Evolutionary conservation across 768 basidiomycete species (phyloP), one percentile per base, ranked within the genome.

Genomic region (Mycena haematopus): DNA sequence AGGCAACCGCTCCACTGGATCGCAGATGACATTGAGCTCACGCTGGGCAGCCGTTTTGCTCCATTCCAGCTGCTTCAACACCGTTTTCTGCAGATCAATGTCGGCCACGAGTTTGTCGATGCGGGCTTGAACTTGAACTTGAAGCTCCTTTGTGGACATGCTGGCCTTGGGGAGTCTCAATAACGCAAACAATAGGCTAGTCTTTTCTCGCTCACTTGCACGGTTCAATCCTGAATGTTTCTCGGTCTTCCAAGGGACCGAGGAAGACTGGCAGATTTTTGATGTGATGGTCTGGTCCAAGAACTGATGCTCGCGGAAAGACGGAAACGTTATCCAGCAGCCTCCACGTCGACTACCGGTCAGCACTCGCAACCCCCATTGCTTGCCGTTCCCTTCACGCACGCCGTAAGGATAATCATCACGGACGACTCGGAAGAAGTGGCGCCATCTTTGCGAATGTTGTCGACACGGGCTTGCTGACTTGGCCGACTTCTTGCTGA

Each of bases 371-470:
- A n/a, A n/a, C n/a, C n/a, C n/a, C n/a, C n/a, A n/a, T n/a, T n/a
- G n/a, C n/a, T n/a, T n/a, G n/a, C n/a, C n/a, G n/a, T n/a, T n/a
- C n/a, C n/a, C n/a, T n/a, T n/a, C n/a, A n/a, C n/a, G n/a, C n/a
- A n/a, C n/a, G n/a, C n/a, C n/a, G 40, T 36, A 15, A 36, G 36
- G 36, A 14, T 36, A 42, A 19, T 15, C 5, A 42, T 17, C 17
- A n/a, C 29, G 40, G 40, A 9, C 13, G 9, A 3, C 36, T 36
- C 14, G 2, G 11, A 13, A 36, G 8, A 36, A 36, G 9, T 53
- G 52, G 27, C 52, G 52, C 52, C 38, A 55, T 55, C 27, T 10
- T 56, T 47, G 55, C 55, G 55, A 56, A 56, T 45, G 13, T 5
- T 13, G 21, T 6, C n/a, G 35, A 17, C 44, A 46, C 55, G 42